These are phyloP conservation scores for Pleurotus tuber-regium DNA, from an alignment of 768 basidiomycete species.

Conservation along the genomic window DNA sequence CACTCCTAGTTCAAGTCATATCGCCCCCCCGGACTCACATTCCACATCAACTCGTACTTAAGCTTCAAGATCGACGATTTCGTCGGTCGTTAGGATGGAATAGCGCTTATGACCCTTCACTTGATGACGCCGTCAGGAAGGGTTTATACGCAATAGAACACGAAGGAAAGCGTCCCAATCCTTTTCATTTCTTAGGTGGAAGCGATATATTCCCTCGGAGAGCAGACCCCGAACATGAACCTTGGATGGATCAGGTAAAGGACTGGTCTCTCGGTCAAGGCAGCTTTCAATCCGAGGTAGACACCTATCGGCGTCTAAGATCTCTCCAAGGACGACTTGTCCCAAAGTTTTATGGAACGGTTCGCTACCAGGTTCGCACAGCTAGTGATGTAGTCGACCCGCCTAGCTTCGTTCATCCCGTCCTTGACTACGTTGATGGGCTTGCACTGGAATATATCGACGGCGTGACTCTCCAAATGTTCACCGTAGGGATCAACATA, in stretches of 20 bases:
- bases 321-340: not conserved
- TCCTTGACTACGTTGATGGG: not conserved
- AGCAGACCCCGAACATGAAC: no score
- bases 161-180: not conserved
- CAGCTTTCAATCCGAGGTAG: not conserved
- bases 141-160: not conserved
- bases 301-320: not conserved
- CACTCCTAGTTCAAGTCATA: not conserved
- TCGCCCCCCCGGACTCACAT: no score
- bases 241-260: not conserved
- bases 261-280: not conserved
- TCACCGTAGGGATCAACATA: not conserved
- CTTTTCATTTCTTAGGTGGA: not conserved
- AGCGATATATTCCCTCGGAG: not conserved
- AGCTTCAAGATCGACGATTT: not conserved
- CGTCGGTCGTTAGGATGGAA: not conserved
- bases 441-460: conserved; percentile 2
- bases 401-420: not conserved
- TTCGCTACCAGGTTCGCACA: not conserved
- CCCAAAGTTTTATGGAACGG: not conserved
- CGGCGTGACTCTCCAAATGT: not conserved
- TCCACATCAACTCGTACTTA: not conserved
- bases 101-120: not conserved
- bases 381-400: not conserved
- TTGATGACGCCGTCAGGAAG: not conserved